phyloP scores from a whole-genome alignment of 139 green algal species.

The Auxenochlorella protothecoides region DNA sequence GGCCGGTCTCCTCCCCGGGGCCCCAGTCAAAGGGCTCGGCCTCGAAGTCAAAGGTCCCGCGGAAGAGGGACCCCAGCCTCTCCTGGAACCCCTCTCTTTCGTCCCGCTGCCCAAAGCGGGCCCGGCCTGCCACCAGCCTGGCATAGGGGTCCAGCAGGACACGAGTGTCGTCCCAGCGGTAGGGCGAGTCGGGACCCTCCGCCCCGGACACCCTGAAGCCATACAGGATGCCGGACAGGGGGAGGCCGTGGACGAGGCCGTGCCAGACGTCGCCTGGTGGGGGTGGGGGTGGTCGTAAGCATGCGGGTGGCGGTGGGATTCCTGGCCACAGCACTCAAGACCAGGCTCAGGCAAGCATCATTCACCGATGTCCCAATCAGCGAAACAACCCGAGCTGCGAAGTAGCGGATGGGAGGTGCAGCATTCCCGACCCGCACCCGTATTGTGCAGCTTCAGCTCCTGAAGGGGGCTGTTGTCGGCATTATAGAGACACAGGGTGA shows the following conservation, averaged over 20 bases:
- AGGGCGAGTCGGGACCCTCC: conserved; percentile 65
- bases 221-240: conserved; percentile 54
- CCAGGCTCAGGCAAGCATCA: too few species aligned
- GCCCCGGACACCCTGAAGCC: conserved; percentile 54
- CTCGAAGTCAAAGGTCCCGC: conserved; percentile 76
- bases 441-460: conserved; percentile 38
- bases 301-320: too few species aligned
- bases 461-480: conserved; percentile 14
- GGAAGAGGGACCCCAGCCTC: conserved; percentile 54
- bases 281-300: not conserved
- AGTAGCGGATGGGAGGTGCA: too few species aligned
- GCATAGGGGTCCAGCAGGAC: conserved; percentile 82
- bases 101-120: conserved; percentile 61
- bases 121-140: conserved; percentile 52
- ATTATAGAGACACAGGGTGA: conserved; percentile 58
- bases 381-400: too few species aligned
- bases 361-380: too few species aligned
- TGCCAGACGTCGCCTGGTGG: conserved; percentile 64
- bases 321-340: too few species aligned
- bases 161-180: conserved; percentile 51
- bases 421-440: not conserved
- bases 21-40: conserved; percentile 73
- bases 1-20: conserved; percentile 22
- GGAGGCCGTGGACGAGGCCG: conserved; percentile 46
- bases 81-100: conserved; percentile 61